Conservation (phyloP, 352 stramenopile species). For the Phytopythium delawarense region DNA sequence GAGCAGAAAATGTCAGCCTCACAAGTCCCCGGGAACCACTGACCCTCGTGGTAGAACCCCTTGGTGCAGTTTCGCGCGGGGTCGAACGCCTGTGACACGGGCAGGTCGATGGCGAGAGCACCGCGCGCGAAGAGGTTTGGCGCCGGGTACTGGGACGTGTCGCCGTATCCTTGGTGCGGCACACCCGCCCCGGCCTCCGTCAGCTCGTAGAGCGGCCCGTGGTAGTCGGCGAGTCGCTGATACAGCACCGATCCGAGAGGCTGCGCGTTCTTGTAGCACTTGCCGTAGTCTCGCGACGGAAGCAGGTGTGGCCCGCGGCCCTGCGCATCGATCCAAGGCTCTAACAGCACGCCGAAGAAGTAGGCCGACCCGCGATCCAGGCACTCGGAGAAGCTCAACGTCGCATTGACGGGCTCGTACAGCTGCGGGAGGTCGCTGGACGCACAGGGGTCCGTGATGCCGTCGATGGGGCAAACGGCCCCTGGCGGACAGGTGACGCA, state of each 20-base stretch:
- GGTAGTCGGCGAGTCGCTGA: slow-evolving; percentile 92
- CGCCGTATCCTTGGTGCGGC: slow-evolving; percentile 94
- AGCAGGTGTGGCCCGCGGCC: slow-evolving; percentile 91
- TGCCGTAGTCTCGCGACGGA: slow-evolving; percentile 55
- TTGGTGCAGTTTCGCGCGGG: slow-evolving; percentile 92
- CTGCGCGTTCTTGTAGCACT: slow-evolving; percentile 94
- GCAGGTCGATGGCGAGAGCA: slow-evolving; percentile 85
- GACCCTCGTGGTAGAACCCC: slow-evolving; percentile 84
- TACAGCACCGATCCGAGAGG: slow-evolving; percentile 88
- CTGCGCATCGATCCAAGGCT: slow-evolving; percentile 94
- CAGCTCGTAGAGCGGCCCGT: slow-evolving; percentile 93
- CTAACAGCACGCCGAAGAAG: slow-evolving; percentile 94
- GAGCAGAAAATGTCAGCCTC: slow-evolving; percentile 96
- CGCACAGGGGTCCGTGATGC: slow-evolving; percentile 93
- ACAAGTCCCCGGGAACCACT: slow-evolving; percentile 95
- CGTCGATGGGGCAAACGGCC: slow-evolving; percentile 92
- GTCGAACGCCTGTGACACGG: slow-evolving; percentile 80
- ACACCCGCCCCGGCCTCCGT: slow-evolving; percentile 49
- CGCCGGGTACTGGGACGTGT: slow-evolving; percentile 56
- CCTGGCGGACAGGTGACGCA: slow-evolving; percentile 92
- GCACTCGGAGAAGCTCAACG: slow-evolving; percentile 85
- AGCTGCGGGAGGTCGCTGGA: slow-evolving; percentile 90
- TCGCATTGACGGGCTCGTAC: slow-evolving; percentile 66
- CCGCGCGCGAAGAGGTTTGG: slow-evolving; percentile 86
- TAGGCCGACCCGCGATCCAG: slow-evolving; percentile 77